Percentiles rank a stretch among this genome's conserved stretches.
phyloP scores from a whole-genome alignment of 106 monocot species.

The Cymbidium sinense region DNA sequence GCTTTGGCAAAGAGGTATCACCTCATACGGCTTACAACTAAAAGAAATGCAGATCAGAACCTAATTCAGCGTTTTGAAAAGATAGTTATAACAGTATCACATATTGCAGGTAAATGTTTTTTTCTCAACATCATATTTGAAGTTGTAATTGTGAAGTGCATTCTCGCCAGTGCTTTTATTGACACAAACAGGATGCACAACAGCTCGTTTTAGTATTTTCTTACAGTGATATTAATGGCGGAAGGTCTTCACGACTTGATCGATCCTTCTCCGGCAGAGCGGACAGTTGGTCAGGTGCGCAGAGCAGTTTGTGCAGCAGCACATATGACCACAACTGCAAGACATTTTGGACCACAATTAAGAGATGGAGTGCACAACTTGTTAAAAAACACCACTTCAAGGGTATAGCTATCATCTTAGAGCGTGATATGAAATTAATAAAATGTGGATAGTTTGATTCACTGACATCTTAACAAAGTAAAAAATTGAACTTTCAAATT shows the following conservation, averaged over 20 bases:
- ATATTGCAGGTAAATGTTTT: no score
- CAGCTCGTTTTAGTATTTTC: neutral
- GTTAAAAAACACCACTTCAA: neutral
- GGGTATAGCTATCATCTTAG: no score
- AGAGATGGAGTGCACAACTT: neutral
- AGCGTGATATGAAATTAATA: no score
- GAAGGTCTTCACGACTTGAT: slow-evolving; percentile 77
- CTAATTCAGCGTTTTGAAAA: no score
- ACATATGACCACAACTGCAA: slow-evolving; percentile 95
- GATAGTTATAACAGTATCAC: no score
- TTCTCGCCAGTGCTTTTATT: no score
- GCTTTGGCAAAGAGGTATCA: neutral
- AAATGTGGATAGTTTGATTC: no score
- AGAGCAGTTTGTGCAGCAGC: slow-evolving; percentile 80
- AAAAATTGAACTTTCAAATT: no score
- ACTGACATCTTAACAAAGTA: neutral
- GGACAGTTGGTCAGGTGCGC: slow-evolving; percentile 75
- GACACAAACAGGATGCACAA: neutral
- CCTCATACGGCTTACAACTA: no score
- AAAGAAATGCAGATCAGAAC: no score
- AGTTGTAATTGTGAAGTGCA: no score
- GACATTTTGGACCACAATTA: neutral
- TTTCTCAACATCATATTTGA: no score
- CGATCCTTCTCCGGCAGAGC: slow-evolving; percentile 79
- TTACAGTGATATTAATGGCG: slow-evolving; percentile 42